Conservation (phyloP, 768 basidiomycete genomes). For the Lyophyllum semitale region DNA sequence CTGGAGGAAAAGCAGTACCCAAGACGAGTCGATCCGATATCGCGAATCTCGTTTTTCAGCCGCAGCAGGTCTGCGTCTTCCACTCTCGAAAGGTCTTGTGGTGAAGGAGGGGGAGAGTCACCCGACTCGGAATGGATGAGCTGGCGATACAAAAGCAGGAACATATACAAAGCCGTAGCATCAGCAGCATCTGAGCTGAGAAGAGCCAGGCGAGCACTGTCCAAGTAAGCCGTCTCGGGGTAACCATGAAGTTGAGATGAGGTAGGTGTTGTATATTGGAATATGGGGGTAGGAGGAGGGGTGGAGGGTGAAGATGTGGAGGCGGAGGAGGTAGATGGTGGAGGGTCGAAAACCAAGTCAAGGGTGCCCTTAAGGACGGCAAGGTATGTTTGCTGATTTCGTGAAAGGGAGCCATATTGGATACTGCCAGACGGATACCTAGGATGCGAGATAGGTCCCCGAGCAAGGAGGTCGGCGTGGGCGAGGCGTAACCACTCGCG, state of each 20-base stretch:
- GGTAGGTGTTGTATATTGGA: conserved; percentile 22
- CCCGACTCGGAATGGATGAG: conserved; percentile 54
- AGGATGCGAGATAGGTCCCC: conserved; percentile 45
- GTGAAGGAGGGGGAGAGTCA: conserved; percentile 25
- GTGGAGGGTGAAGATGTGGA: conserved; percentile 27
- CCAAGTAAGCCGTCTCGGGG: conserved; percentile 84
- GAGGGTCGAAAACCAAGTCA: conserved; percentile 65
- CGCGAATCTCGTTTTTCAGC: conserved; percentile 77
- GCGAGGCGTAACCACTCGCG: conserved; percentile 67
- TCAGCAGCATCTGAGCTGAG: conserved; percentile 77
- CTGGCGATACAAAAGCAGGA: conserved; percentile 79
- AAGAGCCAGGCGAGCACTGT: conserved; percentile 65
- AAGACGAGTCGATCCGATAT: conserved; percentile 62
- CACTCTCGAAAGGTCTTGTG: conserved; percentile 36
- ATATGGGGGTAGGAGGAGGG: conserved; percentile 31
- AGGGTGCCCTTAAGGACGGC: conserved; percentile 60
- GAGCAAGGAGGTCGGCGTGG: conserved; percentile 43
- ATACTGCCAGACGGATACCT: conserved; percentile 42
- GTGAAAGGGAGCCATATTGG: conserved; percentile 46
- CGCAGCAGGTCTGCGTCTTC: conserved; percentile 55
- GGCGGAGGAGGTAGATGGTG: conserved; percentile 32
- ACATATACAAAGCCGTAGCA: conserved; percentile 74
- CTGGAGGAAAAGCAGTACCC: conserved; percentile 56
- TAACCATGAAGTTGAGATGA: conserved; percentile 43
- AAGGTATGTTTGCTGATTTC: conserved; percentile 57